Conservation (phyloP, 345 rosid species). For the Gossypium mustelinum region DNA sequence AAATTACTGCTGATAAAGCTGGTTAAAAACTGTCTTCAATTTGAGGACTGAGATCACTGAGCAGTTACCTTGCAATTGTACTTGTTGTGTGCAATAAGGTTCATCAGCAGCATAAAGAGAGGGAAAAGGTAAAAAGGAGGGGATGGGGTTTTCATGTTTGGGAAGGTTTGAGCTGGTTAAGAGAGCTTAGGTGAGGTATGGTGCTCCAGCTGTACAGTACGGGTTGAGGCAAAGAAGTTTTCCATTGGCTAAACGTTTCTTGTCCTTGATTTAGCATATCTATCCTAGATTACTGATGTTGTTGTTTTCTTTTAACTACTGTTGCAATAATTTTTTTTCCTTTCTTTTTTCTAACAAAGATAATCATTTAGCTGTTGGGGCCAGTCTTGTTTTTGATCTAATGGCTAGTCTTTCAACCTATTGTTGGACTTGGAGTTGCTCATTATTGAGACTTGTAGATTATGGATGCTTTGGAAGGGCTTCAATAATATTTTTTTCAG, state of each 20-base stretch:
- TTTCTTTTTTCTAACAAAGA: slow-evolving; percentile 4
- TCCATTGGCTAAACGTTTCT: slow-evolving; percentile 14
- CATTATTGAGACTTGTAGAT: slow-evolving; percentile 2
- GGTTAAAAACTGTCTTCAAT: slow-evolving; percentile 22
- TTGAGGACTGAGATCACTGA: slow-evolving; percentile 21
- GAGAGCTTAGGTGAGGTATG: slow-evolving; percentile 20
- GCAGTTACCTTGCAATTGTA: slow-evolving; percentile 16
- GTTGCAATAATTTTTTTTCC: slow-evolving; percentile 14
- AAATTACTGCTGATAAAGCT: slow-evolving; percentile 34
- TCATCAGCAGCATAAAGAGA: background rate
- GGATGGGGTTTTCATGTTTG: slow-evolving; percentile 25
- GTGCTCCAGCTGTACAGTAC: slow-evolving; percentile 45
- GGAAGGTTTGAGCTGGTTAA: slow-evolving; percentile 17
- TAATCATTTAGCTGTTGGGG: slow-evolving; percentile 19
- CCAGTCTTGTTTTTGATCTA: slow-evolving; percentile 2
- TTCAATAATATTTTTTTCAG: background rate
- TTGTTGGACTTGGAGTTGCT: background rate
- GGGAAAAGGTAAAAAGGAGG: slow-evolving; percentile 8
- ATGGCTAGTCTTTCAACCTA: slow-evolving; percentile 7
- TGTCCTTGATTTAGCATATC: slow-evolving; percentile 25
- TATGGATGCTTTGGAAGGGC: background rate
- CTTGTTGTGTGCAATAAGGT: slow-evolving; percentile 18
- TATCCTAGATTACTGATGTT: slow-evolving; percentile 27
- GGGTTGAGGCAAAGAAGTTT: slow-evolving; percentile 20
- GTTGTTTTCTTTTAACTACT: slow-evolving; percentile 20